Conservation (phyloP, 371 early-diverging fungal genomes). For the Mucor irregularis region DNA sequence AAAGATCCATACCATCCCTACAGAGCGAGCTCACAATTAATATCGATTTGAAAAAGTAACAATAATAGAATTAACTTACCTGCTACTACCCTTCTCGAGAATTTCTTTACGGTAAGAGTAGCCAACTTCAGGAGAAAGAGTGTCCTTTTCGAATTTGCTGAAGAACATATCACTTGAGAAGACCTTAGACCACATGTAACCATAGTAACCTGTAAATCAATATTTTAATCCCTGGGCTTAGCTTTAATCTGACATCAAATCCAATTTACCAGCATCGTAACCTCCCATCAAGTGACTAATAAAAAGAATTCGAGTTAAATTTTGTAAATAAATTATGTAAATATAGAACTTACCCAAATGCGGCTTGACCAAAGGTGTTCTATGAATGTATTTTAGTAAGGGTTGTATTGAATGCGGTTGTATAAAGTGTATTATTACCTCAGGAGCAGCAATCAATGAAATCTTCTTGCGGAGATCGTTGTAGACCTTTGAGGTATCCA, state of each 20-base stretch:
- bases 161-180: conserved; percentile 87
- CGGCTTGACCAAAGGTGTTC: conserved; percentile 52
- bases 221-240: neutral
- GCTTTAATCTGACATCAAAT: too few relatives aligned
- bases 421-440: conserved; percentile 25
- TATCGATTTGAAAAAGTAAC: too few relatives aligned
- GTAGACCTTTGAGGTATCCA: conserved; percentile 63
- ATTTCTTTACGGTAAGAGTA: conserved; percentile 65
- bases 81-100: conserved; percentile 72
- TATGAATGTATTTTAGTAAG: conserved; percentile 2
- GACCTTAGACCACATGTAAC: conserved; percentile 79
- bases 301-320: conserved; percentile 4
- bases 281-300: conserved; percentile 85
- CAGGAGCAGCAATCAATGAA: conserved; percentile 55
- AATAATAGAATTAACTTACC: conserved; percentile 44
- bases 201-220: conserved; percentile 47
- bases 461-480: conserved; percentile 66
- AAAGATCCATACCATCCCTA: conserved; percentile 69
- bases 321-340: neutral
- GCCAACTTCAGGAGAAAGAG: conserved; percentile 56
- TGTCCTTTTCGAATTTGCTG: conserved; percentile 69
- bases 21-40: neutral
- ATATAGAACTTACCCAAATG: conserved; percentile 40
- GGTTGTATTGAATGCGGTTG: neutral
- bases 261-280: conserved; percentile 71